phyloP scores from a whole-genome alignment of 768 basidiomycete genomes.

The Steccherinum ochraceum region DNA sequence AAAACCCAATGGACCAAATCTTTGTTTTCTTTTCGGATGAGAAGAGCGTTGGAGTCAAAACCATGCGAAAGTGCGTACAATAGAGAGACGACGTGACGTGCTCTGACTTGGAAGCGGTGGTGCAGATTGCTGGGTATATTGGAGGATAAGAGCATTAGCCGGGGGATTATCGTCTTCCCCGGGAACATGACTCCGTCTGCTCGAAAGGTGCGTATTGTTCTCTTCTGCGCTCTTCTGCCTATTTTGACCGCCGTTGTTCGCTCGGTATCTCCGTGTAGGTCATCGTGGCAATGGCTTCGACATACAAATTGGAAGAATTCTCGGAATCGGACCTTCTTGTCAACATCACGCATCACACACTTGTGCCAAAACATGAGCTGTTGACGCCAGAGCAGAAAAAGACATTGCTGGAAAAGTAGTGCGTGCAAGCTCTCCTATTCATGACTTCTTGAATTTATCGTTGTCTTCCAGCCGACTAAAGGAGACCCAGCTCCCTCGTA shows the following conservation, averaged over 20 bases:
- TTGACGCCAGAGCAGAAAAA: conserved; percentile 83
- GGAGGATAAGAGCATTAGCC: conserved; percentile 84
- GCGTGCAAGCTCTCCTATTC: conserved; percentile 25
- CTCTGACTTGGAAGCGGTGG: not conserved
- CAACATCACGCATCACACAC: conserved; percentile 93
- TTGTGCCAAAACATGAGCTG: conserved; percentile 92
- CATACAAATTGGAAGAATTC: conserved; percentile 92
- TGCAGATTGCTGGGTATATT: conserved; percentile 79
- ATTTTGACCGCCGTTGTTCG: not conserved
- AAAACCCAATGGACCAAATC: conserved; percentile 70
- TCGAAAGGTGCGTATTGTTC: conserved; percentile 59
- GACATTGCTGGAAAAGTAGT: conserved; percentile 88
- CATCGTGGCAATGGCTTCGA: conserved; percentile 81
- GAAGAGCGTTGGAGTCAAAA: conserved; percentile 91
- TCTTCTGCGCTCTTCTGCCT: not conserved
- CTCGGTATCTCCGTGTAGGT: conserved; percentile 46
- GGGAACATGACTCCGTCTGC: conserved; percentile 97
- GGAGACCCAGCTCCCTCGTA: conserved; percentile 96
- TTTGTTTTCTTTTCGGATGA: conserved; percentile 97
- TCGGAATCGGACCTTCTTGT: conserved; percentile 94
- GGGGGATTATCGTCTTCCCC: conserved; percentile 93
- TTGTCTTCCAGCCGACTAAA: conserved; percentile 76
- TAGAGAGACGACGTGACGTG: not conserved
- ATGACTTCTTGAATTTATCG: not conserved
- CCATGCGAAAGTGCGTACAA: conserved; percentile 93